Conservation (phyloP, 208 protist species). For the Borovskyia barvae region DNA sequence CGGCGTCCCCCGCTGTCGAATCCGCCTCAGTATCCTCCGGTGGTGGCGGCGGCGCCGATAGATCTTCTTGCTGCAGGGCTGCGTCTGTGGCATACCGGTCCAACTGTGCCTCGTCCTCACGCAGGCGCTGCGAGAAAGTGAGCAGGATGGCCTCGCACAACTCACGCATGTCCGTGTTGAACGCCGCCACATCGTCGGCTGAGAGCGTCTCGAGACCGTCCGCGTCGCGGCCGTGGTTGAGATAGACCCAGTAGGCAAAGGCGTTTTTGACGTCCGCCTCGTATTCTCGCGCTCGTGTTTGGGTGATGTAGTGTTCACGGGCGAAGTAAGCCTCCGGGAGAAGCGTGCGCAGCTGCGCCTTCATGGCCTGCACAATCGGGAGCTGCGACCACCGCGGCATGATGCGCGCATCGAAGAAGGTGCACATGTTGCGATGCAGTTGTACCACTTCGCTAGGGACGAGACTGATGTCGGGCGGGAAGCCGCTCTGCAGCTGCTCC, state of each 20-base stretch:
- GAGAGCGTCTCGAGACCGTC: slow-evolving; percentile 34
- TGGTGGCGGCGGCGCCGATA: not conserved
- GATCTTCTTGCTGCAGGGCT: slow-evolving; percentile 31
- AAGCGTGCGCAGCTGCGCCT: slow-evolving; percentile 42
- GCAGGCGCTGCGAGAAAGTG: slow-evolving; percentile 72
- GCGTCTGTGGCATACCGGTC: slow-evolving; percentile 52
- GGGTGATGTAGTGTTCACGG: slow-evolving; percentile 80
- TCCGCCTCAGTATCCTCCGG: not conserved
- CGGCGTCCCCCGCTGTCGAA: not conserved
- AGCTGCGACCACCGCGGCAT: slow-evolving; percentile 45
- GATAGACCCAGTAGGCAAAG: slow-evolving; percentile 77
- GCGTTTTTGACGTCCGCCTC: slow-evolving; percentile 82
- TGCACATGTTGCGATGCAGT: slow-evolving; percentile 71
- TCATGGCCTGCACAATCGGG: slow-evolving; percentile 39
- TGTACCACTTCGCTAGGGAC: slow-evolving; percentile 88
- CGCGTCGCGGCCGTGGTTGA: slow-evolving; percentile 41
- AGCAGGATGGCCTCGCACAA: slow-evolving; percentile 56
- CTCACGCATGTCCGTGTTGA: slow-evolving; percentile 52
- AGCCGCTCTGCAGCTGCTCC: slow-evolving; percentile 74
- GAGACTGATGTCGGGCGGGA: slow-evolving; percentile 87
- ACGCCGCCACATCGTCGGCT: slow-evolving; percentile 34
- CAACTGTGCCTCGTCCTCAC: slow-evolving; percentile 63
- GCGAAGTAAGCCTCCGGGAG: slow-evolving; percentile 82
- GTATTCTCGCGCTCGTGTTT: slow-evolving; percentile 77
- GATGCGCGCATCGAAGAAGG: slow-evolving; percentile 42